Evolutionary conservation across 768 basidiomycete genomes (phyloP).

Genomic region (Podaxis sp.): DNA sequence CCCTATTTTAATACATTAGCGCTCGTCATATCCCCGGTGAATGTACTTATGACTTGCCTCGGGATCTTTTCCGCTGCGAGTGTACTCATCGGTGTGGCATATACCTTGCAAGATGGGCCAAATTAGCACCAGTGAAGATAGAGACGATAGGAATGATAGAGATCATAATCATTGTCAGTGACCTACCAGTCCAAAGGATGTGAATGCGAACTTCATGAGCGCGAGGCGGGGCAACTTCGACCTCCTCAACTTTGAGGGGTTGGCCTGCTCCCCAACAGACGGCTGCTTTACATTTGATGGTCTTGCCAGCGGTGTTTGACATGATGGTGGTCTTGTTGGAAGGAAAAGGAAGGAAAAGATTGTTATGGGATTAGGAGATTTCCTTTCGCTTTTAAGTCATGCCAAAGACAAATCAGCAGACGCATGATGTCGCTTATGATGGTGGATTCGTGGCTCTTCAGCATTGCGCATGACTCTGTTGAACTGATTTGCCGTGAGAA

Average conservation of each 20-base stretch:
- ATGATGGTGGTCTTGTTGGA: slow-evolving; percentile 38
- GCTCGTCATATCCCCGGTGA: neutral
- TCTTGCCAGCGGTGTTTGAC: slow-evolving; percentile 75
- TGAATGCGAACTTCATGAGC: slow-evolving; percentile 92
- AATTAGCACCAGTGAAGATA: slow-evolving; percentile 13
- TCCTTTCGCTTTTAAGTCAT: slow-evolving; percentile 7
- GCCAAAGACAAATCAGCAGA: neutral
- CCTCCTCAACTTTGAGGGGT: slow-evolving; percentile 82
- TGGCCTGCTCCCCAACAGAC: slow-evolving; percentile 95
- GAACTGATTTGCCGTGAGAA: slow-evolving; percentile 10
- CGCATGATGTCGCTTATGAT: slow-evolving; percentile 4
- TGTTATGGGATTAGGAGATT: slow-evolving; percentile 14
- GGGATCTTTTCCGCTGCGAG: slow-evolving; percentile 92
- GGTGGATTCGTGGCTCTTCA: slow-evolving; percentile 8
- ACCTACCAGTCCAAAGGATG: slow-evolving; percentile 85
- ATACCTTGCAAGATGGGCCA: slow-evolving; percentile 51
- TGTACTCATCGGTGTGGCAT: slow-evolving; percentile 98
- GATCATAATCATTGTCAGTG: neutral
- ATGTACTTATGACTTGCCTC: slow-evolving; percentile 54
- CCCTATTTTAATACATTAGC: slow-evolving; percentile 47
- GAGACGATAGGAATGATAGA: neutral
- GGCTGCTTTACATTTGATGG: slow-evolving; percentile 87
- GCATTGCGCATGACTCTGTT: slow-evolving; percentile 7
- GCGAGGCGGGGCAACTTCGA: slow-evolving; percentile 90
- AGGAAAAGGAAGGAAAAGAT: slow-evolving; percentile 22